phyloP scores from a whole-genome alignment of 108 stramenopile genomes.

The Fistulifera pelliculosa region DNA sequence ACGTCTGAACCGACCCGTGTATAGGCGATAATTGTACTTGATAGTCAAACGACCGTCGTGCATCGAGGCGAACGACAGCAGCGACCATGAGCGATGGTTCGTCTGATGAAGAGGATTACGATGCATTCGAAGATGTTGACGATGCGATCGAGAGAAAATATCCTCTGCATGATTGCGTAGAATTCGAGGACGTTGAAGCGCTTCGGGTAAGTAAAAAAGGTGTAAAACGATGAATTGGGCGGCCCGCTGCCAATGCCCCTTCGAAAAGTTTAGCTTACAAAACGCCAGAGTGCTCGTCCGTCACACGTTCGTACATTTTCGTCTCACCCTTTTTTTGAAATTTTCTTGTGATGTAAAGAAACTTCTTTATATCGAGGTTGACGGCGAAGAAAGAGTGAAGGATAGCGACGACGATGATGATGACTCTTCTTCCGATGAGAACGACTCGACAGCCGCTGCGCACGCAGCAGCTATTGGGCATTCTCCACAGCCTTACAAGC shows the following conservation, averaged over 20 bases:
- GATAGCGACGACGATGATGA: slow-evolving; percentile 1
- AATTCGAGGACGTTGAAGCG: slow-evolving; percentile 64
- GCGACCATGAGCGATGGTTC: slow-evolving; percentile 36
- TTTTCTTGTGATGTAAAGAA: neutral
- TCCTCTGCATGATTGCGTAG: slow-evolving; percentile 80
- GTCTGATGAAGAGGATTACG: slow-evolving; percentile 48
- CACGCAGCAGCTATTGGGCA: slow-evolving; percentile 72
- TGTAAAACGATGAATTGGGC: neutral
- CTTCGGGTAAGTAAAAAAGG: slow-evolving; percentile 43
- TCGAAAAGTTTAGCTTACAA: neutral
- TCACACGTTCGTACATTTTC: neutral
- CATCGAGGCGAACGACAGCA: slow-evolving; percentile 3
- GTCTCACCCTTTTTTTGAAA: neutral
- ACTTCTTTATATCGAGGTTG: no score
- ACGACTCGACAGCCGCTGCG: slow-evolving; percentile 57
- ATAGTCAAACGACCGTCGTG: no score
- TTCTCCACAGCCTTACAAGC: slow-evolving; percentile 27
- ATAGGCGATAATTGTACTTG: no score
- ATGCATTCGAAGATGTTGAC: slow-evolving; percentile 29
- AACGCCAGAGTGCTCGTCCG: neutral
- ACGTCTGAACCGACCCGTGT: no score
- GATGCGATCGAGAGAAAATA: slow-evolving; percentile 43
- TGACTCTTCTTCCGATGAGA: slow-evolving; percentile 44
- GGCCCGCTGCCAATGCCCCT: neutral
- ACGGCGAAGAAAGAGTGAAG: no score